Evolutionary conservation across 345 rosid species (phyloP).

Genomic region (Eucalyptus globulus): DNA sequence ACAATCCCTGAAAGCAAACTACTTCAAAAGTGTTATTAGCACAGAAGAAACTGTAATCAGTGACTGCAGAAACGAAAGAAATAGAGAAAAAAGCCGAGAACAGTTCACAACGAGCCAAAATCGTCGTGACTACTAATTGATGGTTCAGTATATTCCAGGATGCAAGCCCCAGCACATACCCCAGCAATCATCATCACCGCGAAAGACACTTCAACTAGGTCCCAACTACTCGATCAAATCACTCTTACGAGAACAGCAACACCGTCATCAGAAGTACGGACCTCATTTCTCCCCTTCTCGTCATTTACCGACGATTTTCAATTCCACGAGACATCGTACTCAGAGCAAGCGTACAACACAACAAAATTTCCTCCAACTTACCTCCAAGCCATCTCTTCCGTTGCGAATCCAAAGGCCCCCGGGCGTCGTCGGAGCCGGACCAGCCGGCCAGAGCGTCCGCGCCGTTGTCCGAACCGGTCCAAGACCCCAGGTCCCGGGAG

Average conservation of each 20-base stretch:
- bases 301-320: neutral
- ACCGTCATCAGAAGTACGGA: neutral
- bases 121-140: neutral
- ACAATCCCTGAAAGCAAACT: slow-evolving; percentile 80
- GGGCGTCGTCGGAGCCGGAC: slow-evolving; percentile 35
- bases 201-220: neutral
- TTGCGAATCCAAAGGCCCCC: slow-evolving; percentile 9
- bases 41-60: neutral
- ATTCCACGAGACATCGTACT: neutral
- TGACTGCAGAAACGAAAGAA: neutral
- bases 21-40: slow-evolving; percentile 45
- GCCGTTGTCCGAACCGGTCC: slow-evolving; percentile 22
- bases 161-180: neutral
- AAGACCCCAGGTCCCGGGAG: neutral
- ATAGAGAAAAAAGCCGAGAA: neutral
- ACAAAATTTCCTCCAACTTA: slow-evolving; percentile 1
- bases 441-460: slow-evolving; percentile 58
- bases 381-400: slow-evolving; percentile 58
- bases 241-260: neutral
- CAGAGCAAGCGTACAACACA: neutral
- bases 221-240: neutral
- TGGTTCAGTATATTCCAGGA: neutral
- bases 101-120: neutral
- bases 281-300: neutral
- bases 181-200: neutral